Conservation (phyloP, 371 early-diverging fungal genomes). For the Haplosporangium sp. region DNA sequence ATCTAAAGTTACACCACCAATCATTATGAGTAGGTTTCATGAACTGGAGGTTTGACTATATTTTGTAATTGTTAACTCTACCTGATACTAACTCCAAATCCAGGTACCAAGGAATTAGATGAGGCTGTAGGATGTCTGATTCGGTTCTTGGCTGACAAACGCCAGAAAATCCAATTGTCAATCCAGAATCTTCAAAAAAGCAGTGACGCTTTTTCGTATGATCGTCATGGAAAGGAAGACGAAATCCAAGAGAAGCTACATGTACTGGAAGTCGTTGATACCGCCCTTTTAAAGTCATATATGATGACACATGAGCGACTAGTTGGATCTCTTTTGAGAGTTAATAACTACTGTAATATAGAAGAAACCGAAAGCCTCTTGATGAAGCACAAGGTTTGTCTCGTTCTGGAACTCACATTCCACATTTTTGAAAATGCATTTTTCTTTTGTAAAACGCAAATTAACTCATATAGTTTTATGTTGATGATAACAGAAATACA, state of each 20-base stretch:
- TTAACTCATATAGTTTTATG: not conserved
- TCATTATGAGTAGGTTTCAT: slow-evolving; percentile 49
- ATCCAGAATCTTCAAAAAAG: slow-evolving; percentile 26
- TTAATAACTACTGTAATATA: slow-evolving; percentile 89
- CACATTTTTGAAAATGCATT: no score
- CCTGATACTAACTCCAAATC: not conserved
- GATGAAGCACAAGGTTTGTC: slow-evolving; percentile 71
- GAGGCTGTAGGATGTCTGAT: slow-evolving; percentile 75
- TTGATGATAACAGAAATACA: slow-evolving; percentile 67
- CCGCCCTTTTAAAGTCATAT: slow-evolving; percentile 88
- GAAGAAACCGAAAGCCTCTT: slow-evolving; percentile 84
- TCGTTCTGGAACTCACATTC: not conserved
- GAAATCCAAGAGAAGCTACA: slow-evolving; percentile 58
- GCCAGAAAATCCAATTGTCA: slow-evolving; percentile 63
- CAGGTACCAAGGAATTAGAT: slow-evolving; percentile 60
- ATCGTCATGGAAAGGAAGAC: slow-evolving; percentile 54
- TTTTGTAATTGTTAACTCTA: not conserved
- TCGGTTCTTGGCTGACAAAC: slow-evolving; percentile 78
- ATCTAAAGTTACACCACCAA: slow-evolving; percentile 23
- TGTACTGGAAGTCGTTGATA: slow-evolving; percentile 88
- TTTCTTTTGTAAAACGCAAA: no score
- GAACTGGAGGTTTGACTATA: not conserved
- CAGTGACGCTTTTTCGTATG: slow-evolving; percentile 35
- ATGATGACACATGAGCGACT: slow-evolving; percentile 81
- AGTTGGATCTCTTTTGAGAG: slow-evolving; percentile 89